Conservation (phyloP, 345 rosid genomes). For the Heritiera littoralis region DNA sequence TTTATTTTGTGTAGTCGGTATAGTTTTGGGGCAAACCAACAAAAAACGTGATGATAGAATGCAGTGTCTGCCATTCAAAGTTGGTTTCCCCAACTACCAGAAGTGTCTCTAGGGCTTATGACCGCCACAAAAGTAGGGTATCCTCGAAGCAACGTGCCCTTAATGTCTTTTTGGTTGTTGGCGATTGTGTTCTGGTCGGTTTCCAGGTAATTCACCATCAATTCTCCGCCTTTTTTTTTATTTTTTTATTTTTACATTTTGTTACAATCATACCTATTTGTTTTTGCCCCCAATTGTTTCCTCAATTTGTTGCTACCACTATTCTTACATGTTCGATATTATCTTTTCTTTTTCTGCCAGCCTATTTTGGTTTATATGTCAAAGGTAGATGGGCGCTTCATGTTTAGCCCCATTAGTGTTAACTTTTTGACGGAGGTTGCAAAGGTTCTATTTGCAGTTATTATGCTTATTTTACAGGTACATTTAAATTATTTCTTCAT, state of each 20-base stretch:
- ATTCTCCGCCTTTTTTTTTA: background rate
- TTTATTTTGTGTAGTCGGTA: slow-evolving; percentile 15
- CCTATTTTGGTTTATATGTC: slow-evolving; percentile 95
- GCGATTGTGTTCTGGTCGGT: slow-evolving; percentile 91
- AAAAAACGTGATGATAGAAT: slow-evolving; percentile 81
- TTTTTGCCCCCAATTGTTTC: background rate
- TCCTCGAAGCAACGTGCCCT: slow-evolving; percentile 76
- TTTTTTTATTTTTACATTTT: background rate
- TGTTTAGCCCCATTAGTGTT: slow-evolving; percentile 89
- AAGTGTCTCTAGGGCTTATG: slow-evolving; percentile 78
- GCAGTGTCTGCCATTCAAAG: slow-evolving; percentile 86
- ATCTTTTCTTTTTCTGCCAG: slow-evolving; percentile 41
- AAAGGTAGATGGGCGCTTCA: slow-evolving; percentile 87
- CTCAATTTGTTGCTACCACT: background rate
- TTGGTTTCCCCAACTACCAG: slow-evolving; percentile 65
- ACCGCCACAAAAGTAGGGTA: slow-evolving; percentile 57
- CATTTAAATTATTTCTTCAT: slow-evolving; percentile 13
- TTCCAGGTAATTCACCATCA: slow-evolving; percentile 55
- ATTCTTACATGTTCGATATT: slow-evolving; percentile 19
- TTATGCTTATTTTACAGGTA: slow-evolving; percentile 95
- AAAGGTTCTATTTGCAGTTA: slow-evolving; percentile 77
- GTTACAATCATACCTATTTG: slow-evolving; percentile 10
- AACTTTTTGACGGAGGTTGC: slow-evolving; percentile 87
- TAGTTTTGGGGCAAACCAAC: slow-evolving; percentile 38
- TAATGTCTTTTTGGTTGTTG: slow-evolving; percentile 71